Conservation (phyloP, 495 filamentous ascomycete genomes). For the Aspergillus mulundensis region DNA sequence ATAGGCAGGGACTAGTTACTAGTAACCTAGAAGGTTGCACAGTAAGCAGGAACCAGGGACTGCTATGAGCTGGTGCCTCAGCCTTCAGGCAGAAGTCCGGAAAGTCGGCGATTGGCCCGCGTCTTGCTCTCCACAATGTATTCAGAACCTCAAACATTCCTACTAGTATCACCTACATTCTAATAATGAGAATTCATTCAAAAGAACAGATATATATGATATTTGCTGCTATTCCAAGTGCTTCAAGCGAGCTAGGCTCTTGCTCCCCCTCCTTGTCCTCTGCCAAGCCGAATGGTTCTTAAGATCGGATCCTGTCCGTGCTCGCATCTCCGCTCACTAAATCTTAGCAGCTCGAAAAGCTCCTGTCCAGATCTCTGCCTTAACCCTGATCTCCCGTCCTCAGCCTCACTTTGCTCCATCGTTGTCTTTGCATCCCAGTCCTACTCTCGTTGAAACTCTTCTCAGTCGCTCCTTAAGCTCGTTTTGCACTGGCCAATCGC, state of each 20-base stretch:
- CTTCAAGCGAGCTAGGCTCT: not conserved
- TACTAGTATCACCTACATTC: too few species aligned
- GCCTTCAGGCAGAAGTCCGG: not conserved
- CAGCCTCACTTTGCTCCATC: not conserved
- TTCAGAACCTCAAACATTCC: slow-evolving; percentile 7
- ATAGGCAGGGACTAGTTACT: too few species aligned
- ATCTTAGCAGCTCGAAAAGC: slow-evolving; percentile 4
- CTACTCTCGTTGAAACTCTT: slow-evolving; percentile 3
- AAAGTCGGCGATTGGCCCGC: not conserved
- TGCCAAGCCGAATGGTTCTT: not conserved
- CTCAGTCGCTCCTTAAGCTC: slow-evolving; percentile 14
- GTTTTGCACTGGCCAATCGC: not conserved
- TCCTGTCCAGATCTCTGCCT: not conserved
- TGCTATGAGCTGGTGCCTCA: not conserved
- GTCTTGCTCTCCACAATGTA: not conserved
- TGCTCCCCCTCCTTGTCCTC: not conserved
- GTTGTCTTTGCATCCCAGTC: not conserved
- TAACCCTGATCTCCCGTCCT: not conserved
- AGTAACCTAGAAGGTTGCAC: too few species aligned
- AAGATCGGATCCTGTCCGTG: not conserved
- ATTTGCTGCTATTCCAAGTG: not conserved
- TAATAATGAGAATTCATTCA: too few species aligned
- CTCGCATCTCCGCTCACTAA: slow-evolving; percentile 7
- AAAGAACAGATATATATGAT: not conserved
- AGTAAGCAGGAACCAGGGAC: too few species aligned